These are phyloP conservation scores for Talaromyces trachyspermus DNA, from an alignment of 495 filamentous ascomycete genomes.

Conservation along the genomic window DNA sequence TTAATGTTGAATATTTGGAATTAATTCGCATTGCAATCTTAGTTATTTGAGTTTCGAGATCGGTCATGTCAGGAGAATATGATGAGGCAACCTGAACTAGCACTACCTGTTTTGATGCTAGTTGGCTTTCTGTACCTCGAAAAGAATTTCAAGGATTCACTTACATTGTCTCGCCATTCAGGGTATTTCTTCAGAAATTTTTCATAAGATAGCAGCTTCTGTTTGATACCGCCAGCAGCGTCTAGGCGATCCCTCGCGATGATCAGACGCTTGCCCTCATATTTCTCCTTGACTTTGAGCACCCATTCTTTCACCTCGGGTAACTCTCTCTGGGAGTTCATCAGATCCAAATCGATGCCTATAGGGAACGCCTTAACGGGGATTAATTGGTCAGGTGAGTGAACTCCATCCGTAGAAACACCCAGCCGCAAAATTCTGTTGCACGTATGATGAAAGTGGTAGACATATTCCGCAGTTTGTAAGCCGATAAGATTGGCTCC, in stretches of 20 bases:
- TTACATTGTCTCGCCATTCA: slow-evolving; percentile 66
- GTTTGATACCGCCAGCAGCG: slow-evolving; percentile 73
- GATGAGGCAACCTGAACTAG: slow-evolving; percentile 78
- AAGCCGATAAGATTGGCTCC: slow-evolving; percentile 88
- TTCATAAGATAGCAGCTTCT: slow-evolving; percentile 82
- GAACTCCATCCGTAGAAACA: slow-evolving; percentile 76
- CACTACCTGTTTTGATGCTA: slow-evolving; percentile 45
- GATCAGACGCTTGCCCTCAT: slow-evolving; percentile 73
- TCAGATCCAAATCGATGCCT: slow-evolving; percentile 59
- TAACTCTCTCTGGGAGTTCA: slow-evolving; percentile 57
- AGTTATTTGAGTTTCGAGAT: slow-evolving; percentile 71
- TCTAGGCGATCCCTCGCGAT: slow-evolving; percentile 86
- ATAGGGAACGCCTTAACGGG: slow-evolving; percentile 49
- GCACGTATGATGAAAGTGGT: slow-evolving; percentile 91
- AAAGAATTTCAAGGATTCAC: not conserved
- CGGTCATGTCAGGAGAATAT: slow-evolving; percentile 63
- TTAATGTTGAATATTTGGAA: slow-evolving; percentile 68
- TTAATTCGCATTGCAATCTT: slow-evolving; percentile 86
- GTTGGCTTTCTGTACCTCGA: not conserved
- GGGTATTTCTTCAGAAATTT: slow-evolving; percentile 80
- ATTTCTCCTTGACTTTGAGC: slow-evolving; percentile 59
- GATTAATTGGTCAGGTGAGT: slow-evolving; percentile 88
- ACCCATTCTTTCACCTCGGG: slow-evolving; percentile 66
- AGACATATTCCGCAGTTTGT: slow-evolving; percentile 84
- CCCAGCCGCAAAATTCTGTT: slow-evolving; percentile 80